Percentiles rank a stretch among this genome's conserved stretches.
Conservation (phyloP, 2,329 filamentous ascomycete genomes). For the Penicillium brevicompactum region DNA sequence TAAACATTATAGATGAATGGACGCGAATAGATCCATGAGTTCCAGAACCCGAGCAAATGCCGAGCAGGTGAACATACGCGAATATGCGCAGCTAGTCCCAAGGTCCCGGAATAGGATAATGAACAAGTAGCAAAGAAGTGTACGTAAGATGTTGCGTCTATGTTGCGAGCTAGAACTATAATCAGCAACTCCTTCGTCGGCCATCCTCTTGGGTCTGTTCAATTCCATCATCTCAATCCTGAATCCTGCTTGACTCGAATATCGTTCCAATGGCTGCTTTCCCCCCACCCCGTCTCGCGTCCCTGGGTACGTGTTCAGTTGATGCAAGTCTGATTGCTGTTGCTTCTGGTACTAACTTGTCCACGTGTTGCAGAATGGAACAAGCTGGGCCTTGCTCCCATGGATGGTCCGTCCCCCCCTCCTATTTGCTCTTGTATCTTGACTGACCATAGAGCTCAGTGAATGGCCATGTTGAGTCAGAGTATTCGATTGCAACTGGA, state of each 20-base stretch:
- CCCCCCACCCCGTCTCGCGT: background rate
- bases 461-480: background rate
- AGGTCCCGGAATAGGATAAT: background rate
- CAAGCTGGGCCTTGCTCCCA: background rate
- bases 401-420: background rate
- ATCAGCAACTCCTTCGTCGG: no score
- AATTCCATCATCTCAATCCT: background rate
- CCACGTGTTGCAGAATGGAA: background rate
- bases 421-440: no score
- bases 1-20: no score
- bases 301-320: background rate
- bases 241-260: background rate
- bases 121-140: background rate
- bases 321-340: background rate
- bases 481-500: background rate
- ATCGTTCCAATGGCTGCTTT: background rate
- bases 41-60: background rate
- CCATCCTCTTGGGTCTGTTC: background rate
- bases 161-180: no score
- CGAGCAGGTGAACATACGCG: background rate
- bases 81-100: background rate
- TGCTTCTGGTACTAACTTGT: background rate
- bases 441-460: background rate
- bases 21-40: no score
- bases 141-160: background rate